A percentile compares a stretch with the other conserved stretches of the same genome.
Conservation (phyloP, 495 filamentous ascomycete species). For the Jackrogersella multiformis region DNA sequence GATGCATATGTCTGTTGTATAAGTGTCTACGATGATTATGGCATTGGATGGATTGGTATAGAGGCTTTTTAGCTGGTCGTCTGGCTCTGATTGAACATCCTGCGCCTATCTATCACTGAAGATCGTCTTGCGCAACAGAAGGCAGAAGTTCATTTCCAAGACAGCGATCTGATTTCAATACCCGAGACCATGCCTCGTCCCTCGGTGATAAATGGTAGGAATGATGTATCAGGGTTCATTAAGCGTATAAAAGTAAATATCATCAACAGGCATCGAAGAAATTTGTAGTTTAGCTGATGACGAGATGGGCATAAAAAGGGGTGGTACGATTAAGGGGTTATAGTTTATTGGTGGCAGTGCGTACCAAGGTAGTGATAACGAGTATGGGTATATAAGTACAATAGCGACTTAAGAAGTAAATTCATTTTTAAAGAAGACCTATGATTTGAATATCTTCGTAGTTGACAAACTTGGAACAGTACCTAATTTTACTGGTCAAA, state of each 20-base stretch:
- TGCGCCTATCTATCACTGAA: background rate
- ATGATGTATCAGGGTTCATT: background rate
- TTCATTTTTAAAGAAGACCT: background rate
- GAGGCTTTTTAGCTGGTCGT: slow-evolving; percentile 2
- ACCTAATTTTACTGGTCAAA: background rate
- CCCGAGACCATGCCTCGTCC: background rate
- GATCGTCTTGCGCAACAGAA: background rate
- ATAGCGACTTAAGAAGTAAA: background rate
- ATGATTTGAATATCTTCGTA: too few relatives aligned
- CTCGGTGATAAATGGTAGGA: background rate
- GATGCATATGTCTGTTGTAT: too few relatives aligned
- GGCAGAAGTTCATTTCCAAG: too few relatives aligned
- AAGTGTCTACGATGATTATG: background rate
- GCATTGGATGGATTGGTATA: background rate
- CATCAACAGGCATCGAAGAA: background rate
- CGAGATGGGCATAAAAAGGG: background rate
- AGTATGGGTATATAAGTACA: background rate
- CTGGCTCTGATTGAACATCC: background rate
- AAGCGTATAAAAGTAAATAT: background rate
- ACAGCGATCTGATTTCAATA: too few relatives aligned
- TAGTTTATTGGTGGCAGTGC: background rate
- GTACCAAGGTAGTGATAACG: background rate
- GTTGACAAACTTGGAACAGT: background rate
- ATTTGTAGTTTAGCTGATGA: background rate
- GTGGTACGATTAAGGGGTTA: background rate